phyloP scores from a whole-genome alignment of 2,329 filamentous ascomycete genomes.

The Colletotrichum sp. region DNA sequence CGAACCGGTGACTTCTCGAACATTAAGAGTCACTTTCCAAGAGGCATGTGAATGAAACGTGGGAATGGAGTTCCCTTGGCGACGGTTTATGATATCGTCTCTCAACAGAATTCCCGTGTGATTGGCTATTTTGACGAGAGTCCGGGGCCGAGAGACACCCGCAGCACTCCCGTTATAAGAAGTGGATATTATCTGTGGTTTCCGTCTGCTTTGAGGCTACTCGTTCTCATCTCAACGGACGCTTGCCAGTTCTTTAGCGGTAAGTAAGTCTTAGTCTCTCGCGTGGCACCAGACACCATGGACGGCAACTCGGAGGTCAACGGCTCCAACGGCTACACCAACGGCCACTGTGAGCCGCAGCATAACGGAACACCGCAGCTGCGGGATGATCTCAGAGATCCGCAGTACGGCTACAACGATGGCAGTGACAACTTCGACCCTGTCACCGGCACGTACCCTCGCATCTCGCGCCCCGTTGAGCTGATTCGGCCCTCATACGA shows the following conservation, averaged over 20 bases:
- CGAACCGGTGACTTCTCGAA: not conserved
- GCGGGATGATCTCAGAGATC: not conserved
- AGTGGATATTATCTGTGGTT: not conserved
- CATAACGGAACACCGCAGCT: not conserved
- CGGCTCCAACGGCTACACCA: not conserved
- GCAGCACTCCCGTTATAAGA: not conserved
- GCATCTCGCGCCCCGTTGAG: slow-evolving; percentile 40
- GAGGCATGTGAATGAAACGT: not conserved
- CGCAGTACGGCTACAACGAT: not conserved
- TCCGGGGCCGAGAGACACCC: not conserved
- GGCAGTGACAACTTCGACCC: not conserved
- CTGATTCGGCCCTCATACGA: slow-evolving; percentile 45
- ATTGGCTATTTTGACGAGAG: not conserved
- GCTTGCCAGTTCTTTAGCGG: not conserved
- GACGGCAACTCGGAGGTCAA: not conserved
- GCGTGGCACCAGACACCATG: not conserved
- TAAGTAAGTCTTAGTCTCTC: too few species aligned
- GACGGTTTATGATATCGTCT: not conserved
- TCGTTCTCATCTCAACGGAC: not conserved
- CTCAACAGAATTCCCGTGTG: not conserved
- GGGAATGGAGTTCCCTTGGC: not conserved
- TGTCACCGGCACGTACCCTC: slow-evolving; percentile 28
- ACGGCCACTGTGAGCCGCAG: not conserved
- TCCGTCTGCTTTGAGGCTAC: not conserved
- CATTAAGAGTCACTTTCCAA: too few species aligned